Evolutionary conservation across 768 basidiomycete genomes (phyloP).

Genomic region (Pleurotus tuoliensis): DNA sequence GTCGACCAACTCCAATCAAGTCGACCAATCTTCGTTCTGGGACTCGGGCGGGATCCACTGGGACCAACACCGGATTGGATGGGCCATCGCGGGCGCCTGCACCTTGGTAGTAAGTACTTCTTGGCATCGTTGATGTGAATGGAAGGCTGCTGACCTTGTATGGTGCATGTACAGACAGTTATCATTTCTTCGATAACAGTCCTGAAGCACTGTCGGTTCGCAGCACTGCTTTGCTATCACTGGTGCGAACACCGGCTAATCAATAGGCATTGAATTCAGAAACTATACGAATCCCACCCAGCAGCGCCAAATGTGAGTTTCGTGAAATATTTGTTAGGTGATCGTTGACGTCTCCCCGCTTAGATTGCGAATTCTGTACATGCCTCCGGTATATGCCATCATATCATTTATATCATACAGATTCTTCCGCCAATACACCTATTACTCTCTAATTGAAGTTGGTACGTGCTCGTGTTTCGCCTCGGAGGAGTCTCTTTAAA

Average conservation of each 20-base stretch:
- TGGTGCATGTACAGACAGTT: slow-evolving; percentile 42
- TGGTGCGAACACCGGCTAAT: background rate
- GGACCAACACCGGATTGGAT: slow-evolving; percentile 58
- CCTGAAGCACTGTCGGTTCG: slow-evolving; percentile 61
- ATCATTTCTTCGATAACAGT: slow-evolving; percentile 56
- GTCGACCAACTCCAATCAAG: slow-evolving; percentile 41
- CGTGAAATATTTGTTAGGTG: too few species aligned
- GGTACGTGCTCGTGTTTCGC: slow-evolving; percentile 21
- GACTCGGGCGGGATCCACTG: slow-evolving; percentile 34
- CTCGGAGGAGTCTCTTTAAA: slow-evolving; percentile 1
- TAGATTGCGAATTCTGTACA: slow-evolving; percentile 77
- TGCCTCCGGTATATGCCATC: slow-evolving; percentile 79
- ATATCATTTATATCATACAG: slow-evolving; percentile 87
- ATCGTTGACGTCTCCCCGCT: background rate
- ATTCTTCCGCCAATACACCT: slow-evolving; percentile 71
- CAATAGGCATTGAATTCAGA: slow-evolving; percentile 29
- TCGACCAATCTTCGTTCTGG: slow-evolving; percentile 64
- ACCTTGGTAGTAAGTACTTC: slow-evolving; percentile 39
- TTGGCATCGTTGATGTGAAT: too few species aligned
- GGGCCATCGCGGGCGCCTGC: slow-evolving; percentile 58
- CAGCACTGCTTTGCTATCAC: slow-evolving; percentile 1
- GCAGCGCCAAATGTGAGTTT: slow-evolving; percentile 75
- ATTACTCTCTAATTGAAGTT: slow-evolving; percentile 43
- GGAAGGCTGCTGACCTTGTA: background rate
- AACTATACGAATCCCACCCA: slow-evolving; percentile 68